Evolutionary conservation across 192 early-diverging fungal genomes (phyloP).

Genomic region (Entomortierella parvispora): DNA sequence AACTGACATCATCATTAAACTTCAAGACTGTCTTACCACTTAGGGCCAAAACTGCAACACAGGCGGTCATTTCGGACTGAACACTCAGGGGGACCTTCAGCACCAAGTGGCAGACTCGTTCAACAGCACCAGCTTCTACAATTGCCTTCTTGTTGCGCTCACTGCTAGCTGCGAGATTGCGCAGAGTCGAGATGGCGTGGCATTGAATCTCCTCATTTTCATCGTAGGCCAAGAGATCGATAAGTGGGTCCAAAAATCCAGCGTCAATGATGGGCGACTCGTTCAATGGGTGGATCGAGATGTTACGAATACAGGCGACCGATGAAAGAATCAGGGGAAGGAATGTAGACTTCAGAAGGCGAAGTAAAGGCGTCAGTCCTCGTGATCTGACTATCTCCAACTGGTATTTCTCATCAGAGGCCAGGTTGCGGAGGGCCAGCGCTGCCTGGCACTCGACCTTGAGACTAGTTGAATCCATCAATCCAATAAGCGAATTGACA

Average conservation of each 20-base stretch:
- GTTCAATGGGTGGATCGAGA: constrained; percentile 88
- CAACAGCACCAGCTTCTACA: constrained; percentile 79
- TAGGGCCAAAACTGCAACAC: constrained; percentile 83
- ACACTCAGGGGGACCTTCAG: constrained; percentile 67
- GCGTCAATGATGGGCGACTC: constrained; percentile 87
- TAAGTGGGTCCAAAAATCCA: constrained; percentile 75
- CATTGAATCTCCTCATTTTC: constrained; percentile 88
- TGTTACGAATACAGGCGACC: constrained; percentile 88
- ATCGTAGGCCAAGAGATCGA: constrained; percentile 68
- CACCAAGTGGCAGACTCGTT: constrained; percentile 72
- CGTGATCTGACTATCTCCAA: constrained; percentile 80
- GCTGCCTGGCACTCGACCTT: constrained; percentile 92
- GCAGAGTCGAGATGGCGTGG: constrained; percentile 85
- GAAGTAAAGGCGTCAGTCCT: constrained; percentile 77
- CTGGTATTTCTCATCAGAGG: constrained; percentile 90
- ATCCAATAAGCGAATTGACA: constrained; percentile 77
- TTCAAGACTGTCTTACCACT: constrained; percentile 52
- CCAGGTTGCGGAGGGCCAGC: constrained; percentile 87
- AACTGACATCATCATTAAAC: not conserved
- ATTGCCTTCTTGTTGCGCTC: constrained; percentile 81
- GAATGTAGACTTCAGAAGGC: constrained; percentile 78
- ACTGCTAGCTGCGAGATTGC: constrained; percentile 84
- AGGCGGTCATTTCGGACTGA: constrained; percentile 85
- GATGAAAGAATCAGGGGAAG: constrained; percentile 83
- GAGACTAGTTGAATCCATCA: constrained; percentile 80